Evolutionary conservation across 1,284 basidiomycete genomes (phyloP), one percentile per base, ranked within the genome.

Genomic region (Anthracocystis panici-leucophaei): DNA sequence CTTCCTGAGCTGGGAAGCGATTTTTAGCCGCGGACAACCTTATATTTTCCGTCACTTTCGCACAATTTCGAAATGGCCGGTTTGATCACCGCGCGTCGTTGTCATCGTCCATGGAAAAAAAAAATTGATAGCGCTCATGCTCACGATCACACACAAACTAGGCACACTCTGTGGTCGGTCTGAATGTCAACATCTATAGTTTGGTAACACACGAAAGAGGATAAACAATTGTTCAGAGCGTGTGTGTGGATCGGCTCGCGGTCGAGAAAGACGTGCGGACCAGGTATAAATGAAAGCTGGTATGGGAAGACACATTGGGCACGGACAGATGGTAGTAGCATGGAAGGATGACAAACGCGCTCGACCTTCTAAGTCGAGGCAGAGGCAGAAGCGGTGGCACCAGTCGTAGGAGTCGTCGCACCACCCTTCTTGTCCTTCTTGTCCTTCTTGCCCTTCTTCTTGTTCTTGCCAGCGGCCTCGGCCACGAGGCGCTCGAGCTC

Each of bases 401-500:
- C 61, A 1, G 58, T 57, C 8, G 58, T 38, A 2, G 68, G 63
- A 2, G 68, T 59, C 14, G 44, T 29, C 4, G 62, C 18, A 16
- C 65, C 61, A 29, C 58, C 44, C 60, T 73, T 76, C 56, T 62
- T 60, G 45, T 65, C 44, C 60, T 73, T 76, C 56, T 62, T 60
- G 45, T 65, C 68, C 74, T 76, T 76, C 44, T 72, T 81, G 57
- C 75, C 74, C 62, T 78, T 83, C 78, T 86, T 86, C 66, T 83
- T 82, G 74, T 86, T 86, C 73, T 86, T 86, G 35, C 84, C 82
- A 1, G 84, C 86, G 25, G 87, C 87, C 50, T 87, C 85, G 14
- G 87, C 87, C 9, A 87, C 87, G 31, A 87, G 82, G 25, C 86
- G 82, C 54, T 85, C 83, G 38, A 85, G 75, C 67, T 85, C 83